A percentile compares a stretch with the other conserved stretches of the same genome.
Conservation (phyloP, 306 rosid species). For the Quercus glauca region DNA sequence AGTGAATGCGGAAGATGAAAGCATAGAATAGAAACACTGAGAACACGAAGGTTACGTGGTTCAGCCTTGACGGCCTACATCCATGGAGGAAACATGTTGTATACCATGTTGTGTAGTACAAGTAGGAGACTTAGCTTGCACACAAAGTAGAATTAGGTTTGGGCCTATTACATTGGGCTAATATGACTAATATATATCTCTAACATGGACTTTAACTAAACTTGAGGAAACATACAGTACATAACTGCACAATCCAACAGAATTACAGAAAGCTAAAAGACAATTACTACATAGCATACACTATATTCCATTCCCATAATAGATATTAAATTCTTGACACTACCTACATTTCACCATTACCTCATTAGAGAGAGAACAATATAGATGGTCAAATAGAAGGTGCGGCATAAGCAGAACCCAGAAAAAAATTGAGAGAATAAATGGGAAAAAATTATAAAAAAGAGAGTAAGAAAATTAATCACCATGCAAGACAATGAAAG, state of each 20-base stretch:
- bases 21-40: too few species aligned
- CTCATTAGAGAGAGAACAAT: not conserved
- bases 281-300: not conserved
- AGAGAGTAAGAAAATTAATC: not conserved
- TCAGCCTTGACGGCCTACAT: too few species aligned
- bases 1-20: too few species aligned
- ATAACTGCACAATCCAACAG: not conserved
- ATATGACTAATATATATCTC: too few species aligned
- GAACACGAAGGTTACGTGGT: too few species aligned
- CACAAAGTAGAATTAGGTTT: too few species aligned
- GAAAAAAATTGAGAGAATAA: conserved; percentile 3
- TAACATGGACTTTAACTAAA: not conserved
- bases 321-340: not conserved
- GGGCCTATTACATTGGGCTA: too few species aligned
- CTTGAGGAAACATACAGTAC: not conserved
- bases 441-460: not conserved
- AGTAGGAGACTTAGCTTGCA: too few species aligned
- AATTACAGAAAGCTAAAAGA: not conserved
- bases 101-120: too few species aligned
- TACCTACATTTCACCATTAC: not conserved
- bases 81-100: too few species aligned
- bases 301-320: not conserved
- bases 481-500: conserved; percentile 68
- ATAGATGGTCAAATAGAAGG: not conserved
- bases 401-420: not conserved